Conservation (phyloP, 768 basidiomycete genomes). For the Rhizopogon vesiculosus region DNA sequence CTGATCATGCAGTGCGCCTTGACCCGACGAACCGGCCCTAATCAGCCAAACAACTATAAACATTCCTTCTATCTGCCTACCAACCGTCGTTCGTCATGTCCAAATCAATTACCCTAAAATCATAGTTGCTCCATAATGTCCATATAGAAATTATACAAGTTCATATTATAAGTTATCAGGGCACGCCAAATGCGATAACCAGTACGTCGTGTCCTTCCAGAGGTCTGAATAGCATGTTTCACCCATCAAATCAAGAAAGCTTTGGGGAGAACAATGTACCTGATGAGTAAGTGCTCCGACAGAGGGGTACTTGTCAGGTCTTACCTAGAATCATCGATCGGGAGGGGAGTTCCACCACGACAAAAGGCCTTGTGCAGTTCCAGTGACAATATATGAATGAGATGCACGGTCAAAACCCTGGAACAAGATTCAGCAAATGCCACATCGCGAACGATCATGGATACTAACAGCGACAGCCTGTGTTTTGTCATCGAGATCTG, state of each 20-base stretch:
- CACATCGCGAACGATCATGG: not conserved
- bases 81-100: not conserved
- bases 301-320: not conserved
- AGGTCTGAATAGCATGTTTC: constrained; percentile 1
- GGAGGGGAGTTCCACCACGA: constrained; percentile 49
- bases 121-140: constrained; percentile 4
- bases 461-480: constrained; percentile 31
- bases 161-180: constrained; percentile 15
- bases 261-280: not conserved
- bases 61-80: not conserved
- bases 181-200: constrained; percentile 16
- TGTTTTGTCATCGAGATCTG: constrained; percentile 23
- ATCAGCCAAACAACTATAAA: constrained; percentile 29
- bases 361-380: constrained; percentile 49
- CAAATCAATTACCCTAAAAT: not conserved
- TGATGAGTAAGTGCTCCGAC: not conserved
- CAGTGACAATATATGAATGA: constrained; percentile 43
- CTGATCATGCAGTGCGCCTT: constrained; percentile 10
- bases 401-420: constrained; percentile 44
- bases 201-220: constrained; percentile 22
- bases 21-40: constrained; percentile 29
- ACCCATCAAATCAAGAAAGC: not conserved
- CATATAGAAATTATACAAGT: constrained; percentile 22
- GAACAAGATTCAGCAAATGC: constrained; percentile 22
- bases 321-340: not conserved